These are phyloP conservation scores for Lotmaria passim DNA, from an alignment of 208 protist genomes.

Conservation along the genomic window DNA sequence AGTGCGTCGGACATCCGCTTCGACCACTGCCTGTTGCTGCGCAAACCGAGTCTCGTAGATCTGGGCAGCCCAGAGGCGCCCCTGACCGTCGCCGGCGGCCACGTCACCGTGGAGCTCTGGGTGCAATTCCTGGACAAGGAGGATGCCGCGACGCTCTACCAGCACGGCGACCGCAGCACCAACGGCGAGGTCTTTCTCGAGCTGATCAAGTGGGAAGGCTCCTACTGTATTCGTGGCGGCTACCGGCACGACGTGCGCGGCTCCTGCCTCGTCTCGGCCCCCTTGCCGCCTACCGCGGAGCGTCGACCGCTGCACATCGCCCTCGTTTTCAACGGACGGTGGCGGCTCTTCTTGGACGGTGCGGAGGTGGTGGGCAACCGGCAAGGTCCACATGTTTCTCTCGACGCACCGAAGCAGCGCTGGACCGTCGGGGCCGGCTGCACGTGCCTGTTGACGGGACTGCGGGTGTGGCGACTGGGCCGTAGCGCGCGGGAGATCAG, in stretches of 20 bases:
- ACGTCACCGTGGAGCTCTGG: conserved; percentile 90
- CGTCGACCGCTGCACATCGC: conserved; percentile 75
- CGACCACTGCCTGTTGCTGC: conserved; percentile 63
- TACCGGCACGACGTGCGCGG: conserved; percentile 88
- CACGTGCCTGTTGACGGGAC: conserved; percentile 74
- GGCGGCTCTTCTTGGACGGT: conserved; percentile 84
- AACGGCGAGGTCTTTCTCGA: conserved; percentile 93
- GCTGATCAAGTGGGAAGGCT: conserved; percentile 73
- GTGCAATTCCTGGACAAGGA: conserved; percentile 79
- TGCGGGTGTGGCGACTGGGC: conserved; percentile 81
- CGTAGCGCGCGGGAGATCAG: conserved; percentile 66
- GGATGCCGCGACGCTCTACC: conserved; percentile 82
- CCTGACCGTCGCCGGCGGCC: conserved; percentile 70
- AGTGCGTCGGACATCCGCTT: conserved; percentile 29
- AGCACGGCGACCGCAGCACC: conserved; percentile 87
- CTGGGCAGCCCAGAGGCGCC: conserved; percentile 69
- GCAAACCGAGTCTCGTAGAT: conserved; percentile 75
- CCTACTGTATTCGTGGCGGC: conserved; percentile 82
- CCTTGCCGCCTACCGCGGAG: conserved; percentile 64
- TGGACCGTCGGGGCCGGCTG: conserved; percentile 85
- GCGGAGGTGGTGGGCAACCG: conserved; percentile 71
- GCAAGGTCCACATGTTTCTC: conserved; percentile 71
- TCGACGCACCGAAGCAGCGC: conserved; percentile 71
- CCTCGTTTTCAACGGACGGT: conserved; percentile 89
- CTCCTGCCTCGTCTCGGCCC: conserved; percentile 72